These are phyloP conservation scores for Entomortierella beljakovae DNA, from an alignment of 192 early-diverging fungal genomes.

Conservation along the genomic window DNA sequence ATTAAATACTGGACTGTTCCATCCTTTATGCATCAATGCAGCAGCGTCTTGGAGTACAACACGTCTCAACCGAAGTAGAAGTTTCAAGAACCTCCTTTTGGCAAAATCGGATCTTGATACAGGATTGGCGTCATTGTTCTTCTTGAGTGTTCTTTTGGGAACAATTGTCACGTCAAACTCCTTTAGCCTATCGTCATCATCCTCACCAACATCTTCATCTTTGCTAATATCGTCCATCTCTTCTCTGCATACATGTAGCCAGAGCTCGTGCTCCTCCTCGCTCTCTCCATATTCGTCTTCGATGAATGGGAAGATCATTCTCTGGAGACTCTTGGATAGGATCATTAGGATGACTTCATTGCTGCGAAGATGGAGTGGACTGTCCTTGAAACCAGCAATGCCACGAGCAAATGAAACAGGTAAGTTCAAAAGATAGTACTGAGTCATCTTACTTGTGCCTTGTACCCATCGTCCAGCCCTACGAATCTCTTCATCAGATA, in stretches of 20 bases:
- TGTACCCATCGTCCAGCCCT: neutral
- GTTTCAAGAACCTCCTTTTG: neutral
- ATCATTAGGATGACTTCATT: constrained; percentile 3
- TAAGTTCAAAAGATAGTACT: neutral
- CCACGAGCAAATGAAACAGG: neutral
- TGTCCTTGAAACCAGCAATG: constrained; percentile 2
- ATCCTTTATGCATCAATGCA: neutral
- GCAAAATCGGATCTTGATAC: neutral
- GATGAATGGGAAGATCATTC: constrained; percentile 18
- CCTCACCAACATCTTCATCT: too few species aligned
- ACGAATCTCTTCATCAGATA: neutral
- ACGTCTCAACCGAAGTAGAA: constrained; percentile 3
- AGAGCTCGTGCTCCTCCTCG: too few species aligned
- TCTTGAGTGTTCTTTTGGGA: neutral
- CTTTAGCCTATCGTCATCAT: too few species aligned
- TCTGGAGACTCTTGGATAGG: constrained; percentile 2
- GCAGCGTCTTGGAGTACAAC: constrained; percentile 11
- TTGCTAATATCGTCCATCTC: too few species aligned
- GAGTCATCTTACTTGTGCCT: neutral
- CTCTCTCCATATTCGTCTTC: neutral
- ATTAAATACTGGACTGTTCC: too few species aligned
- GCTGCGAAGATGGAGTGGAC: neutral
- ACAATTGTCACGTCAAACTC: too few species aligned
- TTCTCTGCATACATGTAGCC: too few species aligned
- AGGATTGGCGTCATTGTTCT: neutral